phyloP scores from a whole-genome alignment of 2,329 filamentous ascomycete genomes.

The Fusarium subglutinans region DNA sequence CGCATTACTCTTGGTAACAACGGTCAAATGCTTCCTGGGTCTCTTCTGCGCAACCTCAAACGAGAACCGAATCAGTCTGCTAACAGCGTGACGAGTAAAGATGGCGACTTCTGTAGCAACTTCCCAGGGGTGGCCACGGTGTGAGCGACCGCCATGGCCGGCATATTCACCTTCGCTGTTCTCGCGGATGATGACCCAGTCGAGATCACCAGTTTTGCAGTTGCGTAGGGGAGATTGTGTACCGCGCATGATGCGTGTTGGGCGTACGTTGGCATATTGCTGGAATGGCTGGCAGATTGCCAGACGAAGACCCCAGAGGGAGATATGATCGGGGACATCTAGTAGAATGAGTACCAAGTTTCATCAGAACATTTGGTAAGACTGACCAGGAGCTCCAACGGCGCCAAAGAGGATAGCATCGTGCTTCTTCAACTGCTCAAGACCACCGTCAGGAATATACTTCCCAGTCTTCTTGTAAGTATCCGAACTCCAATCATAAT shows the following conservation, averaged over 20 bases:
- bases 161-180: constrained; percentile 75
- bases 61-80: constrained; percentile 69
- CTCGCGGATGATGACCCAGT: constrained; percentile 74
- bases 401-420: constrained; percentile 73
- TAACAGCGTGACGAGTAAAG: constrained; percentile 68
- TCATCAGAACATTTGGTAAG: constrained; percentile 55
- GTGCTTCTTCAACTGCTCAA: constrained; percentile 49
- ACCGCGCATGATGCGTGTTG: constrained; percentile 68
- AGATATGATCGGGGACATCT: constrained; percentile 73
- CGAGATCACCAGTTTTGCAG: constrained; percentile 62
- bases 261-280: constrained; percentile 73
- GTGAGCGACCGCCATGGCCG: constrained; percentile 70
- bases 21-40: constrained; percentile 66
- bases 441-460: constrained; percentile 54
- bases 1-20: constrained; percentile 73
- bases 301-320: constrained; percentile 70
- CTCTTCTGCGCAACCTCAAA: constrained; percentile 68
- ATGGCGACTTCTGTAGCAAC: constrained; percentile 69
- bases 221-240: constrained; percentile 65
- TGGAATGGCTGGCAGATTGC: constrained; percentile 72
- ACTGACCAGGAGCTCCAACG: constrained; percentile 64
- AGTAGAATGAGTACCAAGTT: neutral
- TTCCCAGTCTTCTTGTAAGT: constrained; percentile 72
- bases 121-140: constrained; percentile 67
- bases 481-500: constrained; percentile 74